Percentiles rank a stretch among this genome's conserved stretches.
Conservation (phyloP, 306 rosid genomes). For the Vigna reflexopilosa region DNA sequence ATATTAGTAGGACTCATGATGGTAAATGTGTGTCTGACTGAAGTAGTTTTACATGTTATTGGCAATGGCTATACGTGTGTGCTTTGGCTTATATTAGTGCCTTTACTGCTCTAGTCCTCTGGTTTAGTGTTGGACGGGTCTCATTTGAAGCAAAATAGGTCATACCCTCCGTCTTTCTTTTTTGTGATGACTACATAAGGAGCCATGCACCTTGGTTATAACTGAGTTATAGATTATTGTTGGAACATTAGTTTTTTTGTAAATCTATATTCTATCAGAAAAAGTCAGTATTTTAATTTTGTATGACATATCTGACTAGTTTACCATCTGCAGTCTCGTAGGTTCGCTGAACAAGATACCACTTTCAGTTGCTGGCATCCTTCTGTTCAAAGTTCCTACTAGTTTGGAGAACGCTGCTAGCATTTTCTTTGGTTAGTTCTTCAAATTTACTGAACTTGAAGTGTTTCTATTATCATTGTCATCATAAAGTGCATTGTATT, state of each 20-base stretch:
- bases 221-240: conserved; percentile 8
- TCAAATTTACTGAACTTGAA: neutral
- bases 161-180: neutral
- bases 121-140: conserved; percentile 11
- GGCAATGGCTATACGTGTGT: neutral
- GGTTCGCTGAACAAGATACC: conserved; percentile 99
- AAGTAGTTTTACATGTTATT: conserved; percentile 18
- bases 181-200: conserved; percentile 10
- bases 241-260: neutral
- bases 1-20: neutral
- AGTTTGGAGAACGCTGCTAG: conserved; percentile 92
- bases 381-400: conserved; percentile 91
- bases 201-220: conserved; percentile 17
- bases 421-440: conserved; percentile 86
- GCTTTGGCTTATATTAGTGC: conserved; percentile 5
- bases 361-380: conserved; percentile 87
- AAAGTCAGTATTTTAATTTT: neutral
- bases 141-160: conserved; percentile 13
- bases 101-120: conserved; percentile 3
- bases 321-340: conserved; percentile 77
- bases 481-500: conserved; percentile 2
- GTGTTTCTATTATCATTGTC: neutral
- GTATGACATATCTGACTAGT: conserved; percentile 39
- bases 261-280: conserved; percentile 30
- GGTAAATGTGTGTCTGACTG: neutral